Conservation (phyloP, 2,329 filamentous ascomycete genomes). For the Ophiosphaerella herpotricha region DNA sequence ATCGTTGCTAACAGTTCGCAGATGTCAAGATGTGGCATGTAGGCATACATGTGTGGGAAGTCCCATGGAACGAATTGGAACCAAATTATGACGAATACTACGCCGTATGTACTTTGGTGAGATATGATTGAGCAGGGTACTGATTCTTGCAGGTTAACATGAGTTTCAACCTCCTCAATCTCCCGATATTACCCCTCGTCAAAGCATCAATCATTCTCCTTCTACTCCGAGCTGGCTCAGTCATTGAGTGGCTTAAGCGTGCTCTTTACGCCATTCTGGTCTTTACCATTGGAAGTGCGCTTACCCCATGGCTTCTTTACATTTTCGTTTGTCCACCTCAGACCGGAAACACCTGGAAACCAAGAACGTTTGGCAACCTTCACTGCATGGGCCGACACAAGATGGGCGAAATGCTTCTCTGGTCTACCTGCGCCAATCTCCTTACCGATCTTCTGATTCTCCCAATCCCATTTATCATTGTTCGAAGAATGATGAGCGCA, state of each 20-base stretch:
- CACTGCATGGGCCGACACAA: conserved; percentile 44
- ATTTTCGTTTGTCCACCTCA: conserved; percentile 47
- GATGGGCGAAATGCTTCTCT: conserved; percentile 46
- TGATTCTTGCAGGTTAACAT: conserved; percentile 31
- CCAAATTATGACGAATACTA: conserved; percentile 45
- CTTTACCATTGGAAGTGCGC: conserved; percentile 41
- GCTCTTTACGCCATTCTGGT: conserved; percentile 44
- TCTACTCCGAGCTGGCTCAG: conserved; percentile 45
- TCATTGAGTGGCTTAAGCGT: conserved; percentile 46
- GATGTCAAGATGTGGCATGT: conserved; percentile 47
- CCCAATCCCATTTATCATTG: conserved; percentile 49
- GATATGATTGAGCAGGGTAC: neutral
- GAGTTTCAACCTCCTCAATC: conserved; percentile 48
- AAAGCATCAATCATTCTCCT: conserved; percentile 48
- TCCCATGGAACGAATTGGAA: conserved; percentile 40
- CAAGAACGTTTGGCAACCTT: conserved; percentile 45
- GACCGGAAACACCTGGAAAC: conserved; percentile 47
- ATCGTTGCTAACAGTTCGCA: conserved; percentile 9
- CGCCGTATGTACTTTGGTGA: conserved; percentile 22
- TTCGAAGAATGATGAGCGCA: conserved; percentile 48
- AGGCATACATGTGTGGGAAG: conserved; percentile 44
- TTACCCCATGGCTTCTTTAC: conserved; percentile 45
- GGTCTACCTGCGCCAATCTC: conserved; percentile 49
- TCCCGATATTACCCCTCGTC: conserved; percentile 48
- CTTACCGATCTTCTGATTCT: conserved; percentile 49